Percentiles rank a stretch among this genome's conserved stretches.
These are phyloP conservation scores for Jatropha multifida DNA, from an alignment of 441 rosid species.

Conservation along the genomic window DNA sequence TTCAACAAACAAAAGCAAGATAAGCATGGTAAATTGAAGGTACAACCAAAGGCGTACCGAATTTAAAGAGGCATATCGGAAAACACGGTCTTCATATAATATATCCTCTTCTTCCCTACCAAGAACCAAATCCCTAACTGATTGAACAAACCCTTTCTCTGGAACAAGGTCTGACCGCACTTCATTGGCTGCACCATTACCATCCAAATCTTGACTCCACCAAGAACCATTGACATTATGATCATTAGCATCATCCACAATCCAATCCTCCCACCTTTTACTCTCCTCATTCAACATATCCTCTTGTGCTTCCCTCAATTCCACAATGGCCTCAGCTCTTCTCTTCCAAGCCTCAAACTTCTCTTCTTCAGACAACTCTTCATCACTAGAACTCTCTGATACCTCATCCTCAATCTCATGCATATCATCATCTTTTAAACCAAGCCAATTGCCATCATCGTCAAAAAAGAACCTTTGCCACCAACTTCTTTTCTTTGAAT, in stretches of 20 bases:
- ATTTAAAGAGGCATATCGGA: constrained; percentile 74
- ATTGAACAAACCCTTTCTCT: constrained; percentile 59
- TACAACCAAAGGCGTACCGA: constrained; percentile 41
- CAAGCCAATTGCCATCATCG: constrained; percentile 89
- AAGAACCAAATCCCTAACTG: constrained; percentile 68
- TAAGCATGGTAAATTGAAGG: neutral
- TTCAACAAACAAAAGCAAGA: neutral
- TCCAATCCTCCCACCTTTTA: constrained; percentile 96
- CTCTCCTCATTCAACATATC: constrained; percentile 69
- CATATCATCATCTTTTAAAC: constrained; percentile 65
- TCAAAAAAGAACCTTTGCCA: constrained; percentile 81
- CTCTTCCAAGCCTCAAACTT: constrained; percentile 93
- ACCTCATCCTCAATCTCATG: constrained; percentile 45
- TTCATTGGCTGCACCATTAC: constrained; percentile 36
- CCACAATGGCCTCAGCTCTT: constrained; percentile 89
- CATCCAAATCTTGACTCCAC: constrained; percentile 48
- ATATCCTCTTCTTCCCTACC: constrained; percentile 81
- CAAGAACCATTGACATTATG: constrained; percentile 34
- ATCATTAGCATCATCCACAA: constrained; percentile 51
- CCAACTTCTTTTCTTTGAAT: constrained; percentile 59
- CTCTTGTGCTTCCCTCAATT: constrained; percentile 86
- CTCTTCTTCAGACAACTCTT: constrained; percentile 53
- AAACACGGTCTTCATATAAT: constrained; percentile 84
- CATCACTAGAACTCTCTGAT: constrained; percentile 38
- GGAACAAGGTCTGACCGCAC: constrained; percentile 39